Evolutionary conservation across 1,284 basidiomycete species (phyloP).

Genomic region (Chiua sp.): DNA sequence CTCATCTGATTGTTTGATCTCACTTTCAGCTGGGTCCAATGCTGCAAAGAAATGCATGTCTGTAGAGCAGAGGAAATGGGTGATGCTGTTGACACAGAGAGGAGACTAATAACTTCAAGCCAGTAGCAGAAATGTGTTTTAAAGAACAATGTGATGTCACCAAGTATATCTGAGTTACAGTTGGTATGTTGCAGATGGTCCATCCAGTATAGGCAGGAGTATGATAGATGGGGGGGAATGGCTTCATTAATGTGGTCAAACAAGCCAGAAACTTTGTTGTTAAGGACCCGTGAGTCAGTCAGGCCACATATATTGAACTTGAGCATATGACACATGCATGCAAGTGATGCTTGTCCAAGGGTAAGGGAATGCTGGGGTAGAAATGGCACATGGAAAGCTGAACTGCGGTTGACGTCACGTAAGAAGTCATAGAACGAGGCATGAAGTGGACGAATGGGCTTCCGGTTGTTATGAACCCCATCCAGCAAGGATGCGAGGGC

Average conservation of each 20-base stretch:
- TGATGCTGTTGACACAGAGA: neutral
- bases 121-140: neutral
- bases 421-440: neutral
- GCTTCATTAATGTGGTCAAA: neutral
- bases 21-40: neutral
- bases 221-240: neutral
- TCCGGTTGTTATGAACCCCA: neutral
- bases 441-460: neutral
- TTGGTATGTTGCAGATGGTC: neutral
- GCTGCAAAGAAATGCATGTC: neutral
- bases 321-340: neutral
- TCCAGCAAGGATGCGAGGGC: neutral
- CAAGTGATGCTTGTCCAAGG: neutral
- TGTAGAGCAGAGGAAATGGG: neutral
- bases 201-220: conserved; percentile 1
- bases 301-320: conserved; percentile 1
- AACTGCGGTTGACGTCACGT: neutral
- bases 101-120: neutral
- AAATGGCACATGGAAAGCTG: neutral
- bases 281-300: neutral
- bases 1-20: neutral
- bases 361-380: neutral
- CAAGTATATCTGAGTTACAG: neutral
- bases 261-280: neutral
- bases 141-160: neutral